Evolutionary conservation across 306 rosid species (phyloP).

Genomic region (Ceratonia siliqua): DNA sequence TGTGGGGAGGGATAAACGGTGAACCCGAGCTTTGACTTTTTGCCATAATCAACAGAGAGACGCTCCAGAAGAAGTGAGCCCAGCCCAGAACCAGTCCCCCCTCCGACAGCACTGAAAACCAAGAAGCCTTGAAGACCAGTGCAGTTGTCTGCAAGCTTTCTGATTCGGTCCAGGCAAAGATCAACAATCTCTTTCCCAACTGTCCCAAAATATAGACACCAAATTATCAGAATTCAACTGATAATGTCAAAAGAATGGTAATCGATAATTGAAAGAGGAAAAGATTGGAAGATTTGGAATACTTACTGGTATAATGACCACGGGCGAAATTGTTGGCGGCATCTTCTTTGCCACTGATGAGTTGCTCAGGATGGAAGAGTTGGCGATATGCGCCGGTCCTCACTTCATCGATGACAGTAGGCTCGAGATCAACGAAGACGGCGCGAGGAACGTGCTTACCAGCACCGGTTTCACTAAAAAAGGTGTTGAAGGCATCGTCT

Average conservation of each 20-base stretch:
- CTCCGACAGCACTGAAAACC: conserved; percentile 90
- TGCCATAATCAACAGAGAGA: conserved; percentile 82
- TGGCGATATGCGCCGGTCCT: conserved; percentile 87
- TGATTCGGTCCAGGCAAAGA: conserved; percentile 82
- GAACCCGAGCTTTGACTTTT: conserved; percentile 78
- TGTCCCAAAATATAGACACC: conserved; percentile 2
- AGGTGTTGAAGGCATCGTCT: conserved; percentile 90
- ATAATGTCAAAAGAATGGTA: neutral
- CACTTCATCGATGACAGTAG: conserved; percentile 91
- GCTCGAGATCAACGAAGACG: conserved; percentile 83
- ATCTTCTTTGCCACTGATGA: conserved; percentile 88
- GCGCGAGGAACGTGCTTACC: conserved; percentile 94
- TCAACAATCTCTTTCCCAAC: conserved; percentile 93
- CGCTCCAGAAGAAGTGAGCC: conserved; percentile 86
- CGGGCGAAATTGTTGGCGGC: conserved; percentile 95
- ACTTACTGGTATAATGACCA: conserved; percentile 75
- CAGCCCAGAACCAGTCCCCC: conserved; percentile 87
- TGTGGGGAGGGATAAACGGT: conserved; percentile 88
- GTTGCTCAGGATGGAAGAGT: conserved; percentile 93
- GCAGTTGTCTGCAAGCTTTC: conserved; percentile 84
- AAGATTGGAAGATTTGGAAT: neutral
- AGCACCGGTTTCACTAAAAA: conserved; percentile 86
- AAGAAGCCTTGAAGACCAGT: conserved; percentile 87
- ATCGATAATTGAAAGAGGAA: neutral
- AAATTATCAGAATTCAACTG: neutral